Conservation (phyloP, 441 rosid species). For the Viola pubescens region DNA sequence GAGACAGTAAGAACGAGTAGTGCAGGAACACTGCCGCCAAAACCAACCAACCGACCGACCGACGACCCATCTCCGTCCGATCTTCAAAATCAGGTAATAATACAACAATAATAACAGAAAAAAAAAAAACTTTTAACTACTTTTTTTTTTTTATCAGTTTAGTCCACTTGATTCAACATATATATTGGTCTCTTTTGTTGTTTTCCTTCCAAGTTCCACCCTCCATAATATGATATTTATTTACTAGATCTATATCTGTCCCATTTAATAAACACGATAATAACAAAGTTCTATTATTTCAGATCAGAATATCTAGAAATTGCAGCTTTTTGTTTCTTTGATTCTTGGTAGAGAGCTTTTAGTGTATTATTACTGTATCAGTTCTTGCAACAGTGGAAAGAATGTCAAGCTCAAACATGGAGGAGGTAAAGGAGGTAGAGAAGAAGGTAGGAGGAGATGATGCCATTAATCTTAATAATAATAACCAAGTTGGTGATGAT, state of each 20-base stretch:
- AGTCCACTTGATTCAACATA: no score
- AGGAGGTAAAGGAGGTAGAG: slow-evolving; percentile 34
- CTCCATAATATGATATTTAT: no score
- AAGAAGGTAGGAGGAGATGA: slow-evolving; percentile 13
- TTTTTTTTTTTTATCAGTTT: background rate
- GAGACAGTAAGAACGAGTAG: slow-evolving; percentile 8
- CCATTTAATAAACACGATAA: no score
- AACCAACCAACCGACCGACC: no score
- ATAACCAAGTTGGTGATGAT: slow-evolving; percentile 9
- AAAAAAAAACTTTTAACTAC: background rate
- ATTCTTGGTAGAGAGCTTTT: background rate
- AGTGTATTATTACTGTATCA: background rate
- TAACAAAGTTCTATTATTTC: no score
- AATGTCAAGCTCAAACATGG: slow-evolving; percentile 24
- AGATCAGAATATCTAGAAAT: no score
- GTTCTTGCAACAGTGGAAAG: background rate
- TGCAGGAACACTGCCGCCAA: slow-evolving; percentile 13
- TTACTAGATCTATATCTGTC: no score
- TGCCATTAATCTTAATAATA: background rate
- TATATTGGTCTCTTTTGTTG: no score
- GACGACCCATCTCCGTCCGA: slow-evolving; percentile 2
- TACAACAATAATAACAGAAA: background rate
- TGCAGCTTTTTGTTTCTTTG: background rate
- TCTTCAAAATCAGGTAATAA: slow-evolving; percentile 9
- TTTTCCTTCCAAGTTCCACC: no score